Base-by-base conservation (phyloP, 352 stramenopile genomes). In the Pythium diclinum region DNA sequence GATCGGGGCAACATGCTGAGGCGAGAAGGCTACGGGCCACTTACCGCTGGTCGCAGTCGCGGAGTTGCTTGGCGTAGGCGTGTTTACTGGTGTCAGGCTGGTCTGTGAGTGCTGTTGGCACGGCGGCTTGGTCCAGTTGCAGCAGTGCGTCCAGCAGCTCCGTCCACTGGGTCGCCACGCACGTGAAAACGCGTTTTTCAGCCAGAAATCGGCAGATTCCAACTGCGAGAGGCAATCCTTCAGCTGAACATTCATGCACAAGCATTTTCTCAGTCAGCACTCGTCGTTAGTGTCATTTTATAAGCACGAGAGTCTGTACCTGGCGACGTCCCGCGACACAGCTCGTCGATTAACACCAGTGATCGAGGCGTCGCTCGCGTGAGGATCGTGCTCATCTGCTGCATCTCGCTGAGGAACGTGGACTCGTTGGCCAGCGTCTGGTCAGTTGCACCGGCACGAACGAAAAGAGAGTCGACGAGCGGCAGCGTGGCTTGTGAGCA, bases 321-420 rank as follows among this genome's bases (percentile, higher is more conserved):
- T 48, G 57, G 33, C 0, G 65, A 25, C 3, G 67, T 88, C 13
- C 79, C 79, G 42, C 76, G 73, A 36, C 79, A 86, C 2, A 88
- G 54, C 58, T 88, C 77, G 52, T 88, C 77, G 21, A 88, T 67
- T 36, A 88, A 40, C 17, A 86, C 66, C 3, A 88, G 69, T 23
- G 77, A 85, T 0, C 13, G 62, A 1, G 42, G 36, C 11, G 74
- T 79, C 51, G 71, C 76, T 9, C 46, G 51, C 10, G 51, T 60
- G 19, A 86, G 67, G 54, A 86, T 83, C 55, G 54, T 48, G 4
- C 46, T 67, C 59, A 86, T 68, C n/a, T 83, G 67, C 5, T 72
- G 62, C 79, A 87, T 87, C 38, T 87, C 79, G 14, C 67, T 75
- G 72, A 83, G 74, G 53, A 87, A 86, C 3, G 77, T 86, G 17